These are phyloP conservation scores for Hypoxylon crocopeplum DNA, from an alignment of 495 filamentous ascomycete genomes.

Conservation along the genomic window DNA sequence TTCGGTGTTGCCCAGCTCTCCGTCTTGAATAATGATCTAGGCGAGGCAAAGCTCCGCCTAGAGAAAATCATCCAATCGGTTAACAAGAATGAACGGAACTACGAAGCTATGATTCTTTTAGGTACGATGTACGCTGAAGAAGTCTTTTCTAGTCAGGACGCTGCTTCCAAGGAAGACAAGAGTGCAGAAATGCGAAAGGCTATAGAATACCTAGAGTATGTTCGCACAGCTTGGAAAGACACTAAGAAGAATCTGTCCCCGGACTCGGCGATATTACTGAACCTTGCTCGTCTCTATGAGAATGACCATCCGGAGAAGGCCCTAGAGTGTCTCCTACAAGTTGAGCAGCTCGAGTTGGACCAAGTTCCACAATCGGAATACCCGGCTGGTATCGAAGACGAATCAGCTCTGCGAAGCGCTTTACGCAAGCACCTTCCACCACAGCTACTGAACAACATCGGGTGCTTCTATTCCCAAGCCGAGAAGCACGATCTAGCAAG, in stretches of 20 bases:
- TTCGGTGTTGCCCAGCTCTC: constrained; percentile 90
- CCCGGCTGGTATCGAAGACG: constrained; percentile 67
- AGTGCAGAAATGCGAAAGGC: constrained; percentile 82
- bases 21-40: constrained; percentile 80
- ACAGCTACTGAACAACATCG: constrained; percentile 95
- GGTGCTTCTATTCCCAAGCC: constrained; percentile 87
- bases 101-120: constrained; percentile 90
- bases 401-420: constrained; percentile 61
- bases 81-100: constrained; percentile 62
- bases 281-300: constrained; percentile 91
- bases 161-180: constrained; percentile 84
- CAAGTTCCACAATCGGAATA: constrained; percentile 71
- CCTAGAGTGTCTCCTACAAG: constrained; percentile 85
- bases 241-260: constrained; percentile 76
- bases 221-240: constrained; percentile 90
- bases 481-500: constrained; percentile 84
- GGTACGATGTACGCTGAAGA: constrained; percentile 93
- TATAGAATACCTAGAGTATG: constrained; percentile 77
- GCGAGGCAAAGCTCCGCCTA: constrained; percentile 89
- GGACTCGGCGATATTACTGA: constrained; percentile 89
- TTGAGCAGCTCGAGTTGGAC: constrained; percentile 84
- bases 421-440: constrained; percentile 81
- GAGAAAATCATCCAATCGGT: constrained; percentile 90
- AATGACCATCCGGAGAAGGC: constrained; percentile 84
- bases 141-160: constrained; percentile 77